Evolutionary conservation across 768 basidiomycete species (phyloP), one percentile per base, ranked within the genome.

Genomic region (Collybiopsis luxurians): DNA sequence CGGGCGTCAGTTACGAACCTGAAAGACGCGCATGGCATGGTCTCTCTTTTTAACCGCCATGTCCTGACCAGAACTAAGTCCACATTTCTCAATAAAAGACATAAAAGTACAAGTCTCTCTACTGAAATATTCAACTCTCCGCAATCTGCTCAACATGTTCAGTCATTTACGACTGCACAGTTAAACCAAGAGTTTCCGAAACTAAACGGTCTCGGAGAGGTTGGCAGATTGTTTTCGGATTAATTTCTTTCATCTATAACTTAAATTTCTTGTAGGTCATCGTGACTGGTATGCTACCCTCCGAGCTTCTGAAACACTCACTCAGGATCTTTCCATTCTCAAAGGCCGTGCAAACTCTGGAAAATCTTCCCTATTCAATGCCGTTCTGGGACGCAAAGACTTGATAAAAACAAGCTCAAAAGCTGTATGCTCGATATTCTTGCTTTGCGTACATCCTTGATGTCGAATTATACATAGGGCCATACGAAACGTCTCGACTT

Each of bases 311-410:
- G 3, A 36, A 36, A 19, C 36, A 28, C 36, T 39, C 36, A 10
- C 10, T 17, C n/a, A 24, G 12, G 15, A 51, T 39, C 17, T 6
- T 24, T 17, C 34, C 17, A 4, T 13, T 17, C 34, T 21, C 17
- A 2, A 51, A 88, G 90, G 90, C 19, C 84, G 90, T 58, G 89
- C 90, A 2, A 92, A 92, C 63, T 84, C 77, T 23, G 90, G 90
- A 26, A 92, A 92, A 67, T 90, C 89, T 1, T 80, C 85, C 3
- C 69, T 92, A 28, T 75, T 91, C 9, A 92, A 91, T 60, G 80
- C 84, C 12, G 79, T 91, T 3, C 64, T 90, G 3, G 81, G 81
- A 2, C 73, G 86, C 31, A 84, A 67, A 52, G 71, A 75, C 39
- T 69, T 92, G 28, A 67, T 87, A 15, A 75, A 79, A 38, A 85